Evolutionary conservation across 345 rosid species (phyloP).

Genomic region (Psidium friedrichsthalianum): DNA sequence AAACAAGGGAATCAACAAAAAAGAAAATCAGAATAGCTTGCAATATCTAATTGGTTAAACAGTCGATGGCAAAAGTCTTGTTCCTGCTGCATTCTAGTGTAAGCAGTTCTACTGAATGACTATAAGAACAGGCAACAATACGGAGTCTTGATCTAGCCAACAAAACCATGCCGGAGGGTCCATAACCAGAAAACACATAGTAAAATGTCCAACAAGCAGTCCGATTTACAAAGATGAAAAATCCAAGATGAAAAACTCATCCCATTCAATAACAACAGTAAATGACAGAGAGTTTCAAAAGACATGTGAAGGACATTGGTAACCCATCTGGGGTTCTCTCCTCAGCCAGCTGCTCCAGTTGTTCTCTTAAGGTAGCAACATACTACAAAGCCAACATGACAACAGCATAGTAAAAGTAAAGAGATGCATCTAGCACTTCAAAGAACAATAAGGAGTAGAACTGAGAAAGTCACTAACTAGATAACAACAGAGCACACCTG

Average conservation of each 20-base stretch:
- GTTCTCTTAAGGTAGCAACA: conserved; percentile 77
- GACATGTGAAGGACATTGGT: conserved; percentile 36
- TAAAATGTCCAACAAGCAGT: background rate
- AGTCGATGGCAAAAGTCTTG: background rate
- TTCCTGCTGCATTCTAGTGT: background rate
- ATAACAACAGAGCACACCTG: background rate
- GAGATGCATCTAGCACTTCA: background rate
- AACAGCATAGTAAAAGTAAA: background rate
- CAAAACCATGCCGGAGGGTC: background rate
- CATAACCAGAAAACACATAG: background rate
- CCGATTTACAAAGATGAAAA: background rate
- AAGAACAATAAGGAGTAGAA: background rate
- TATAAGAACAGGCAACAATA: background rate
- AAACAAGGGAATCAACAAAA: background rate
- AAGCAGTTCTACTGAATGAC: background rate
- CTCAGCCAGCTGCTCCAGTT: conserved; percentile 57
- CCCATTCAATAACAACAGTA: background rate
- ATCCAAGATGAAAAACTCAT: background rate
- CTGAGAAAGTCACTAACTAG: background rate
- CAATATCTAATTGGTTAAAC: background rate
- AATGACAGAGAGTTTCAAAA: background rate
- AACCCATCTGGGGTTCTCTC: conserved; percentile 69
- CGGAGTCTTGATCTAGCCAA: background rate
- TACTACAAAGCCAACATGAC: conserved; percentile 26
- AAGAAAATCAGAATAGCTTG: background rate